These are phyloP conservation scores for Tylopilus orsonianus DNA, from an alignment of 1,284 basidiomycete genomes.

Conservation along the genomic window DNA sequence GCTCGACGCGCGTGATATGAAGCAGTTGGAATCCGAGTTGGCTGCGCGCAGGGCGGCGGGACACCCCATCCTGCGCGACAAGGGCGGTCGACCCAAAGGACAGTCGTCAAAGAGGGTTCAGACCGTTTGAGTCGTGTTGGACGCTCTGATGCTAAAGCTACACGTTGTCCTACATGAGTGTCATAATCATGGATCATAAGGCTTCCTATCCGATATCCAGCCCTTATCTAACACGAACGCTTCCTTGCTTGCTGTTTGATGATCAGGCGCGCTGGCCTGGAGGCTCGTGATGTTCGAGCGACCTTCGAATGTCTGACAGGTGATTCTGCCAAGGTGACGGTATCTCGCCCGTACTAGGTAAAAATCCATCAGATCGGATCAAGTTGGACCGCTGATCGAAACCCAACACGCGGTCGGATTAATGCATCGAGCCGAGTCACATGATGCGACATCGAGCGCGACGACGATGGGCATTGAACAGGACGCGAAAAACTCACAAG, in stretches of 20 bases:
- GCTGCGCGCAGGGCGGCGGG: conserved; percentile 25
- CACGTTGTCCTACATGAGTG: conserved; percentile 10
- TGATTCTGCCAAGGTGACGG: conserved; percentile 31
- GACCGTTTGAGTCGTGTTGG: conserved; percentile 9
- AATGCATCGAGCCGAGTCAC: no score
- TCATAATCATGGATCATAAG: not conserved
- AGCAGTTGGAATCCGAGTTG: conserved; percentile 26
- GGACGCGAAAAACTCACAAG: no score
- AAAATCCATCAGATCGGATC: conserved; percentile 7
- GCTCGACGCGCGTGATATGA: conserved; percentile 22
- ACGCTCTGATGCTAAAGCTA: conserved; percentile 24
- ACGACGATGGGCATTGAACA: no score
- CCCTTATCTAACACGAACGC: no score
- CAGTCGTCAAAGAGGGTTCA: conserved; percentile 12
- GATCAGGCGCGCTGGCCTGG: conserved; percentile 17
- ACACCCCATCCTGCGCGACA: conserved; percentile 25
- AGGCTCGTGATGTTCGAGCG: conserved; percentile 28
- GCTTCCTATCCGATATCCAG: conserved; percentile 1
- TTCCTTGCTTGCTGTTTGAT: no score
- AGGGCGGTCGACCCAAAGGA: conserved; percentile 5
- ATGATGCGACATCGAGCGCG: not conserved
- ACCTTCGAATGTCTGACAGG: conserved; percentile 34
- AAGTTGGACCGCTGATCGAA: not conserved
- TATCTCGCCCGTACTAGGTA: conserved; percentile 25
- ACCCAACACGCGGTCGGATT: no score